Evolutionary conservation across 2,329 filamentous ascomycete species (phyloP).

Genomic region (Volutella citrinella): DNA sequence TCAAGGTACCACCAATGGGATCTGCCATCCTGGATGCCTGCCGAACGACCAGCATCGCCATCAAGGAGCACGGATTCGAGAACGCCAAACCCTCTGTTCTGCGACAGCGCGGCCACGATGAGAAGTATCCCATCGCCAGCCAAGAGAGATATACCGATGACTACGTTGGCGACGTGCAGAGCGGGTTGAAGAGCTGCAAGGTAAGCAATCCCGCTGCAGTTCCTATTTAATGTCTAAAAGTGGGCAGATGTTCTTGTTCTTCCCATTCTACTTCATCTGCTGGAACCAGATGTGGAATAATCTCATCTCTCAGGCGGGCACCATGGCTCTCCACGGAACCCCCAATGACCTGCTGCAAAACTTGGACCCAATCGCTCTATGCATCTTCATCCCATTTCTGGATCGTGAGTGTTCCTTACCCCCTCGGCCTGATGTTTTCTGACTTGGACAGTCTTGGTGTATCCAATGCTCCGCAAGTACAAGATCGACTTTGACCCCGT

Average conservation of each 20-base stretch:
- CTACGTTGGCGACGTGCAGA: slow-evolving; percentile 19
- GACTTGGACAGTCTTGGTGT: slow-evolving; percentile 9
- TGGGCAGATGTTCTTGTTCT: slow-evolving; percentile 9
- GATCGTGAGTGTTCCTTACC: slow-evolving; percentile 15
- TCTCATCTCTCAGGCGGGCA: slow-evolving; percentile 26
- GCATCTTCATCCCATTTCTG: slow-evolving; percentile 26
- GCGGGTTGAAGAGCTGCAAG: slow-evolving; percentile 22
- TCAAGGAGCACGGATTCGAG: slow-evolving; percentile 8
- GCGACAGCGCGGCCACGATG: slow-evolving; percentile 12
- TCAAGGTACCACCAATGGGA: slow-evolving; percentile 6
- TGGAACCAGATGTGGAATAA: slow-evolving; percentile 31
- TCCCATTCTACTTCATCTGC: slow-evolving; percentile 13
- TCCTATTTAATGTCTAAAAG: not conserved
- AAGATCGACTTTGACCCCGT: slow-evolving; percentile 20
- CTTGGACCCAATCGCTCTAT: slow-evolving; percentile 24
- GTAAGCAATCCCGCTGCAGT: slow-evolving; percentile 7
- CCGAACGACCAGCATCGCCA: slow-evolving; percentile 5
- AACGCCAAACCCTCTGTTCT: slow-evolving; percentile 9
- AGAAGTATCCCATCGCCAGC: slow-evolving; percentile 19
- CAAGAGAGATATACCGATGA: slow-evolving; percentile 21
- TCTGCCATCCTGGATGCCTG: slow-evolving; percentile 11
- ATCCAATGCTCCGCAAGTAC: slow-evolving; percentile 17
- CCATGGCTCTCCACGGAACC: slow-evolving; percentile 18
- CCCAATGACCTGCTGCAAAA: slow-evolving; percentile 29
- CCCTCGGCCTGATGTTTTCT: not conserved